A percentile compares a stretch with the other conserved stretches of the same genome.
These are phyloP conservation scores for Skeletonema marinoi DNA, from an alignment of 108 stramenopile genomes.

Conservation along the genomic window DNA sequence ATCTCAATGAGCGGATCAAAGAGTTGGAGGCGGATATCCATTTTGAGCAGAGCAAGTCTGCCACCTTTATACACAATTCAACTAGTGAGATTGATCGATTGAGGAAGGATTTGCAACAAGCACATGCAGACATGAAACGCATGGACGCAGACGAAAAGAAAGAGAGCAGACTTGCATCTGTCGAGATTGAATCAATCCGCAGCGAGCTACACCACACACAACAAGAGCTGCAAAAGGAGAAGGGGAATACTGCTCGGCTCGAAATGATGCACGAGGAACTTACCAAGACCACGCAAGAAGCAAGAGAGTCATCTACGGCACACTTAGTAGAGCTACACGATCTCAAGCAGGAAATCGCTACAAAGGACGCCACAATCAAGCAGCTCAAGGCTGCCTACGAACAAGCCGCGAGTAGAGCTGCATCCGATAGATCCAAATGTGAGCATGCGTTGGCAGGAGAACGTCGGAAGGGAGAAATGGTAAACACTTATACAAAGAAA, in stretches of 20 bases:
- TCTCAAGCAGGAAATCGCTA: conserved; percentile 15
- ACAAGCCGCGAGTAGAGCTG: conserved; percentile 31
- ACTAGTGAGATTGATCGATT: neutral
- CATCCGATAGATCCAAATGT: conserved; percentile 34
- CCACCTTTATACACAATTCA: neutral
- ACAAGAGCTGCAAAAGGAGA: conserved; percentile 3
- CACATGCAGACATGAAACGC: neutral
- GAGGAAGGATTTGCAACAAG: neutral
- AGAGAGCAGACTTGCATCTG: neutral
- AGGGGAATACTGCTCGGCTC: neutral
- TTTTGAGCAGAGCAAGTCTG: conserved; percentile 2
- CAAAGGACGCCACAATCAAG: conserved; percentile 38
- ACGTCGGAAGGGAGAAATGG: conserved; percentile 28
- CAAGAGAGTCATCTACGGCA: neutral
- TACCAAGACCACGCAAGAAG: conserved; percentile 1
- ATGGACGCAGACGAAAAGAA: conserved; percentile 4
- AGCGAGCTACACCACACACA: neutral
- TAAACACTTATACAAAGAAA: conserved; percentile 16
- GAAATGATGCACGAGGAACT: neutral
- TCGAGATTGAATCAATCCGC: conserved; percentile 24
- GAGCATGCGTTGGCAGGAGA: conserved; percentile 30
- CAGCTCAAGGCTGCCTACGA: conserved; percentile 37
- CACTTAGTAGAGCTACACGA: conserved; percentile 17
- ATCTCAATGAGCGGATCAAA: conserved; percentile 5
- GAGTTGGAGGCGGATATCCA: conserved; percentile 13